phyloP scores from a whole-genome alignment of 257 asterid species.

The Prunella vulgaris region DNA sequence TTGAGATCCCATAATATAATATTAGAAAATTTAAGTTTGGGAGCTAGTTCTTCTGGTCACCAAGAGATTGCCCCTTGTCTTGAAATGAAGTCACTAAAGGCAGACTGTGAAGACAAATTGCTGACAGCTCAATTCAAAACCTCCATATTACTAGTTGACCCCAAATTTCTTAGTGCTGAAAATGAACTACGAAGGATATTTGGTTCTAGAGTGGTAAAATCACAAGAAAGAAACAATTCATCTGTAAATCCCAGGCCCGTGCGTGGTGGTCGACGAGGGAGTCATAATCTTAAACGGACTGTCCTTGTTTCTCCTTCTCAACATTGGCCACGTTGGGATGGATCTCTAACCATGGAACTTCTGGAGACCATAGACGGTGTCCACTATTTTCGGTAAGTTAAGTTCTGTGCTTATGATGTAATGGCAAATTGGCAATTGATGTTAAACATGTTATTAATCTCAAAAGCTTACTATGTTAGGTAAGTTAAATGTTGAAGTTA shows the following conservation, averaged over 20 bases:
- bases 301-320: slow-evolving; percentile 79
- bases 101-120: slow-evolving; percentile 27
- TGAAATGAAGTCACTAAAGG: slow-evolving; percentile 28
- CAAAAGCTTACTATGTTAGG: neutral
- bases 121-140: slow-evolving; percentile 37
- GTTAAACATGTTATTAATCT: neutral
- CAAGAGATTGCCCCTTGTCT: slow-evolving; percentile 29
- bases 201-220: slow-evolving; percentile 81
- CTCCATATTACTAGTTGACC: slow-evolving; percentile 66
- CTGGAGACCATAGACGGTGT: slow-evolving; percentile 58
- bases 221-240: slow-evolving; percentile 56
- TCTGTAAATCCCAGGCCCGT: slow-evolving; percentile 56
- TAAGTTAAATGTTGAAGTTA: neutral
- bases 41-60: slow-evolving; percentile 41
- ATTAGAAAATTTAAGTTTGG: slow-evolving; percentile 48
- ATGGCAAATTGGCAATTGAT: neutral
- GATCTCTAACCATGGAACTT: slow-evolving; percentile 84
- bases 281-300: slow-evolving; percentile 62
- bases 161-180: slow-evolving; percentile 78
- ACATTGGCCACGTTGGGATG: slow-evolving; percentile 98
- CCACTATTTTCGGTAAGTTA: slow-evolving; percentile 71
- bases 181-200: slow-evolving; percentile 90
- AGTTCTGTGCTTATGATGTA: slow-evolving; percentile 7
- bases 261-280: slow-evolving; percentile 73
- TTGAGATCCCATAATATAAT: slow-evolving; percentile 23